Conservation (phyloP, 2,329 filamentous ascomycete species). For the Fusarium sp. region DNA sequence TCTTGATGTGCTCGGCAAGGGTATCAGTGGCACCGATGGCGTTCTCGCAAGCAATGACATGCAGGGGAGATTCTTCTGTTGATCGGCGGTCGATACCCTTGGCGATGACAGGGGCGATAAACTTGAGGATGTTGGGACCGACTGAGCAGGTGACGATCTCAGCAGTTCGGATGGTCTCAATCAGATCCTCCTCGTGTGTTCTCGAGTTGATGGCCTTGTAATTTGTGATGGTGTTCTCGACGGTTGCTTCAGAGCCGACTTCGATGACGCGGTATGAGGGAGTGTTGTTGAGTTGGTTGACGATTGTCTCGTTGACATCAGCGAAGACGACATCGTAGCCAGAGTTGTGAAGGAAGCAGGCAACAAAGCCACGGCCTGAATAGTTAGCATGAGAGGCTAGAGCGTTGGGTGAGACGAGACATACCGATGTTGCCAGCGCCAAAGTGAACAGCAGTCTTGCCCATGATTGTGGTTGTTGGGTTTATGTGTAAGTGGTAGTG, state of each 20-base stretch:
- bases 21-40: slow-evolving; percentile 94
- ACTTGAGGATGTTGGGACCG: slow-evolving; percentile 94
- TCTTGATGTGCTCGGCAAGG: slow-evolving; percentile 83
- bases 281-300: slow-evolving; percentile 80
- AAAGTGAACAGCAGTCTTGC: slow-evolving; percentile 82
- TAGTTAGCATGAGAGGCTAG: slow-evolving; percentile 17
- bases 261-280: slow-evolving; percentile 92
- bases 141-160: slow-evolving; percentile 97
- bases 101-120: slow-evolving; percentile 94
- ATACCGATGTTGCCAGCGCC: slow-evolving; percentile 85
- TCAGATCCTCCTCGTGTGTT: slow-evolving; percentile 81
- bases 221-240: slow-evolving; percentile 86
- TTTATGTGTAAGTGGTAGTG: slow-evolving; percentile 17
- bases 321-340: slow-evolving; percentile 97
- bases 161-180: slow-evolving; percentile 87
- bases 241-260: slow-evolving; percentile 86
- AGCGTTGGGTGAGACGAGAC: slow-evolving; percentile 42
- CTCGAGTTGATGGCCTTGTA: slow-evolving; percentile 98
- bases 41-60: slow-evolving; percentile 98
- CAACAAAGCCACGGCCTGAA: slow-evolving; percentile 80
- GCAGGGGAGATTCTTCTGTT: slow-evolving; percentile 73
- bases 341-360: slow-evolving; percentile 92
- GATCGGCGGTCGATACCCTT: slow-evolving; percentile 88
- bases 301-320: slow-evolving; percentile 88
- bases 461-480: slow-evolving; percentile 53